phyloP scores from a whole-genome alignment of 2,329 filamentous ascomycete species.

The Aspergillaceae sp. region DNA sequence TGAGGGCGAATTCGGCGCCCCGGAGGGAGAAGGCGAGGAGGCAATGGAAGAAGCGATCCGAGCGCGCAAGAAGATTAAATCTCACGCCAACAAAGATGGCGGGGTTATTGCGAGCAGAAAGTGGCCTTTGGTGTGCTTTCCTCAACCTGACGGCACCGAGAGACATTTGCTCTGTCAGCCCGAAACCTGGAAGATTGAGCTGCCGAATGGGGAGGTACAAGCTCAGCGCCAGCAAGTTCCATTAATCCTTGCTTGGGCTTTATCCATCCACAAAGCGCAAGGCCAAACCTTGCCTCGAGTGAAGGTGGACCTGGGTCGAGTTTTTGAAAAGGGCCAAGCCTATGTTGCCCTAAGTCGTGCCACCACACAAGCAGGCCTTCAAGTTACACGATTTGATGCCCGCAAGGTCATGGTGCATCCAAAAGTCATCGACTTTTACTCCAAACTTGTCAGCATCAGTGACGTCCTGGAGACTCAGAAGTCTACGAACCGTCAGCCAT shows the following conservation, averaged over 20 bases:
- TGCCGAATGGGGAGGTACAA: slow-evolving; percentile 90
- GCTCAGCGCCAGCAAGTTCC: slow-evolving; percentile 76
- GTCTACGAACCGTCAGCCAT: slow-evolving; percentile 21
- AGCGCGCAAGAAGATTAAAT: slow-evolving; percentile 50
- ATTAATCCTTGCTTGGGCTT: slow-evolving; percentile 88
- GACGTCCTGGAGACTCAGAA: slow-evolving; percentile 31
- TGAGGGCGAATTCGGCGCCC: slow-evolving; percentile 48
- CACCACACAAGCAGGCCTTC: slow-evolving; percentile 74
- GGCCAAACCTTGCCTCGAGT: slow-evolving; percentile 90
- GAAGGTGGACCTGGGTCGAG: slow-evolving; percentile 82
- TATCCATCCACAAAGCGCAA: slow-evolving; percentile 97
- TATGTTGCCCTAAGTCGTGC: slow-evolving; percentile 95
- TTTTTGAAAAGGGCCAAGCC: slow-evolving; percentile 96
- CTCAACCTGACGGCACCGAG: slow-evolving; percentile 65
- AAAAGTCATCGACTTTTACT: slow-evolving; percentile 76
- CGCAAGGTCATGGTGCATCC: slow-evolving; percentile 91
- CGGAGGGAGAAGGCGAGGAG: slow-evolving; percentile 40
- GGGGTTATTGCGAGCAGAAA: slow-evolving; percentile 45
- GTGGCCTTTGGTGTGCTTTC: slow-evolving; percentile 80
- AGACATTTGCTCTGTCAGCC: slow-evolving; percentile 72
- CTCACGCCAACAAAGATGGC: slow-evolving; percentile 41
- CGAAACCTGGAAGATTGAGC: slow-evolving; percentile 92
- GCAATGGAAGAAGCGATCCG: slow-evolving; percentile 32
- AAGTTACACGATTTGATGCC: slow-evolving; percentile 82
- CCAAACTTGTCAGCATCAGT: slow-evolving; percentile 67